Conservation (phyloP, 1,284 basidiomycete genomes). For the Sanghuangporus weigelae region DNA sequence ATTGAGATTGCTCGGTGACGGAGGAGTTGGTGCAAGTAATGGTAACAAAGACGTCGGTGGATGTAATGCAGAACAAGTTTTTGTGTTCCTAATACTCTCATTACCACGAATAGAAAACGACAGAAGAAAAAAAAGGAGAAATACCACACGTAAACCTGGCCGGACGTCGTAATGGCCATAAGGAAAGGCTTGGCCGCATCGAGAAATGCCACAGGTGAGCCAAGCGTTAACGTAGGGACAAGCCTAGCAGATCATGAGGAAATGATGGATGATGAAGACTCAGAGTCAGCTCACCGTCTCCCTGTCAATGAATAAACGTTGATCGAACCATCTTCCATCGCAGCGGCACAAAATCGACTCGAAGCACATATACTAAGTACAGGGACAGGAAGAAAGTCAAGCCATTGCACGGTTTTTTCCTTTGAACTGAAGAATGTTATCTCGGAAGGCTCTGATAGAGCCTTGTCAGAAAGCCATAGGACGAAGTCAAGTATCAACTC, state of each 20-base stretch:
- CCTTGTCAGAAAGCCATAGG: neutral
- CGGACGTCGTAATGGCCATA: slow-evolving; percentile 66
- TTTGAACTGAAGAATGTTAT: slow-evolving; percentile 59
- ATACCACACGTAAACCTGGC: slow-evolving; percentile 72
- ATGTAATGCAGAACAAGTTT: slow-evolving; percentile 57
- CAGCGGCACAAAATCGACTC: slow-evolving; percentile 65
- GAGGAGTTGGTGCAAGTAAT: slow-evolving; percentile 37
- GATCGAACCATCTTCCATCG: slow-evolving; percentile 70
- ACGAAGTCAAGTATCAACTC: slow-evolving; percentile 21
- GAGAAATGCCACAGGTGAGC: slow-evolving; percentile 63
- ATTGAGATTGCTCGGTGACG: slow-evolving; percentile 7
- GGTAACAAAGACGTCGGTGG: slow-evolving; percentile 58
- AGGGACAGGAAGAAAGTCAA: slow-evolving; percentile 79
- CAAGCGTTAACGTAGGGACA: slow-evolving; percentile 72
- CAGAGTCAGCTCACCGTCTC: slow-evolving; percentile 48
- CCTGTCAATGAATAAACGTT: slow-evolving; percentile 78
- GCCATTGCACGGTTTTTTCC: slow-evolving; percentile 64
- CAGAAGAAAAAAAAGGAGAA: slow-evolving; percentile 21
- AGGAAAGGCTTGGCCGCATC: slow-evolving; percentile 60
- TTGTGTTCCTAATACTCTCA: slow-evolving; percentile 57
- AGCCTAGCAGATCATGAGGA: slow-evolving; percentile 38
- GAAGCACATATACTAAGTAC: slow-evolving; percentile 65
- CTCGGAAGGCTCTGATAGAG: slow-evolving; percentile 53
- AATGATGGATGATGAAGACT: slow-evolving; percentile 13
- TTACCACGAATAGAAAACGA: slow-evolving; percentile 5